phyloP scores from a whole-genome alignment of 1,284 basidiomycete genomes.

The Naganishia cerealis region DNA sequence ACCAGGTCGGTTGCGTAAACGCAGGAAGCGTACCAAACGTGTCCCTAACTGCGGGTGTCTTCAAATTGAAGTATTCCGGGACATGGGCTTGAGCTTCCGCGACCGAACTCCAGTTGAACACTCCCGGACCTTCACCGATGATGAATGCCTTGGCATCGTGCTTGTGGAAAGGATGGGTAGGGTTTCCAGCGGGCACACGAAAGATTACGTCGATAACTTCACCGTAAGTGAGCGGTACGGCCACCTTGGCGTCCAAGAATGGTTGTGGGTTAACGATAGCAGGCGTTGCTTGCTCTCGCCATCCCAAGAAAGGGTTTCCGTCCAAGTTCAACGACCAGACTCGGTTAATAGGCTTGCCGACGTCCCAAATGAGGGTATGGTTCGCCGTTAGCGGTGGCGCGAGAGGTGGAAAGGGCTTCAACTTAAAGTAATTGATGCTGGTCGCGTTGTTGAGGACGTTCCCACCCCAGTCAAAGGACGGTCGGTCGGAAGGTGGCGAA shows the following conservation, averaged over 20 bases:
- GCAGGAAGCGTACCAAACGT: constrained; percentile 26
- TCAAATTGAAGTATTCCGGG: constrained; percentile 29
- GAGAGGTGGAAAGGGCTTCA: constrained; percentile 29
- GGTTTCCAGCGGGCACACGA: constrained; percentile 25
- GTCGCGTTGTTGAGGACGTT: constrained; percentile 16
- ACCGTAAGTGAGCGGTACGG: constrained; percentile 14
- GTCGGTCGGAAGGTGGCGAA: constrained; percentile 27
- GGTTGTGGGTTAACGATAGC: constrained; percentile 28
- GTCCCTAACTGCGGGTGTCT: constrained; percentile 26
- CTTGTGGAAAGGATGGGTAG: constrained; percentile 32
- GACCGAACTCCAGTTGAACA: constrained; percentile 27
- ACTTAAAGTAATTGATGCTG: constrained; percentile 11
- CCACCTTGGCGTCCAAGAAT: constrained; percentile 27
- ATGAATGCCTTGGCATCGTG: constrained; percentile 29
- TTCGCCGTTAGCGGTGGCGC: constrained; percentile 7
- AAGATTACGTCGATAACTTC: constrained; percentile 32
- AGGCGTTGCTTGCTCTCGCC: constrained; percentile 30
- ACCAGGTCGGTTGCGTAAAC: constrained; percentile 25
- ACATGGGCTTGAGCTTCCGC: constrained; percentile 24
- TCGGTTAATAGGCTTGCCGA: constrained; percentile 26
- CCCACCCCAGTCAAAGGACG: constrained; percentile 24
- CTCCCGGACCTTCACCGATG: constrained; percentile 29
- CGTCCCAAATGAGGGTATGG: constrained; percentile 30
- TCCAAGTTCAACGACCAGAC: constrained; percentile 28
- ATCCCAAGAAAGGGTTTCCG: constrained; percentile 27